Conservation (phyloP, 768 basidiomycete genomes). For the Chalciporus piperatus region DNA sequence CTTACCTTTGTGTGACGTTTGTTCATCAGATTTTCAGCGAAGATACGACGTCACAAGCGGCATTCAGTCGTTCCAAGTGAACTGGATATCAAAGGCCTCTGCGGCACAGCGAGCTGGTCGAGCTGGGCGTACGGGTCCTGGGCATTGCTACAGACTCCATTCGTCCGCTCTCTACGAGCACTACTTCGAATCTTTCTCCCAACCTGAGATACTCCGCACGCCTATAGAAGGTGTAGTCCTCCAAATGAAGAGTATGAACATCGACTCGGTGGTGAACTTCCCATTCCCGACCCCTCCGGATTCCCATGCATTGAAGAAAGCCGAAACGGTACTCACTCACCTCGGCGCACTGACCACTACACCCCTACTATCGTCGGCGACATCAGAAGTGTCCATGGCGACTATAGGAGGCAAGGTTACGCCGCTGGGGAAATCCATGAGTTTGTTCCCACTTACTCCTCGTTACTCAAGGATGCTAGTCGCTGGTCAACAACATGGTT, state of each 20-base stretch:
- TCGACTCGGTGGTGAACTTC: conserved; percentile 94
- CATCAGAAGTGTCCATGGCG: conserved; percentile 11
- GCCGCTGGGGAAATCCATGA: conserved; percentile 87
- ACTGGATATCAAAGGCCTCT: conserved; percentile 94
- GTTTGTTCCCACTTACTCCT: conserved; percentile 90
- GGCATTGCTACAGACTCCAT: conserved; percentile 96
- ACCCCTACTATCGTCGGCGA: conserved; percentile 21
- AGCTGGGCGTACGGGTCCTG: conserved; percentile 96
- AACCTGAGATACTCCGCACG: conserved; percentile 91
- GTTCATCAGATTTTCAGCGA: conserved; percentile 45
- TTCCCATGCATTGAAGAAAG: conserved; percentile 65
- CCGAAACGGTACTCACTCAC: conserved; percentile 76
- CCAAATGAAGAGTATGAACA: conserved; percentile 99
- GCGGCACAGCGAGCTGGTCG: conserved; percentile 93
- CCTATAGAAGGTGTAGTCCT: conserved; percentile 96
- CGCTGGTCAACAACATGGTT: conserved; percentile 80
- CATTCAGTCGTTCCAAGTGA: conserved; percentile 89
- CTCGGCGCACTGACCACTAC: conserved; percentile 72
- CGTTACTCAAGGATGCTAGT: conserved; percentile 96
- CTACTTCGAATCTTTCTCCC: conserved; percentile 82
- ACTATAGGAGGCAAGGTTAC: conserved; percentile 69
- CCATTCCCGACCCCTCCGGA: conserved; percentile 98
- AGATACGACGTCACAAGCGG: conserved; percentile 78
- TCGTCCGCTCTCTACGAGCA: conserved; percentile 94
- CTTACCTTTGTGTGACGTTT: not conserved